These are phyloP conservation scores for Leucocoprinus sp. DNA, from an alignment of 768 basidiomycete genomes.

Conservation along the genomic window DNA sequence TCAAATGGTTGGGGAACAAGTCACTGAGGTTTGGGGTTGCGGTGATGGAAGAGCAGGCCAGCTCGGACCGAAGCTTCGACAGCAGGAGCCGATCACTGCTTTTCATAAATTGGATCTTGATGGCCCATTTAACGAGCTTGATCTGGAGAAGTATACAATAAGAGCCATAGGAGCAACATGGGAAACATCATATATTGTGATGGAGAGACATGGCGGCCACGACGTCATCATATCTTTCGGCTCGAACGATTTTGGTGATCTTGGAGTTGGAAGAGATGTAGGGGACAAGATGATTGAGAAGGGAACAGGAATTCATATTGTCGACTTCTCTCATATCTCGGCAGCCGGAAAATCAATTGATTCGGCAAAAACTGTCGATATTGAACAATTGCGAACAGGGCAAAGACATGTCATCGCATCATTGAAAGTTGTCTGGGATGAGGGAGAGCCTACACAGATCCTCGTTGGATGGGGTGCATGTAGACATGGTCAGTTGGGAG, in stretches of 20 bases:
- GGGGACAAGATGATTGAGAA: slow-evolving; percentile 1
- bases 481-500: slow-evolving; percentile 80
- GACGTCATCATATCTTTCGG: slow-evolving; percentile 75
- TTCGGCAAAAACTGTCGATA: slow-evolving; percentile 17
- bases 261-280: slow-evolving; percentile 43
- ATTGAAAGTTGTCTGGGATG: slow-evolving; percentile 21
- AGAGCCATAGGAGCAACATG: slow-evolving; percentile 59
- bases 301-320: slow-evolving; percentile 26
- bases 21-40: slow-evolving; percentile 55
- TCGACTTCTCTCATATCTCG: slow-evolving; percentile 34
- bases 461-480: slow-evolving; percentile 78
- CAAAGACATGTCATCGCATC: slow-evolving; percentile 63
- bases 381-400: slow-evolving; percentile 50
- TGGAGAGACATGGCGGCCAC: slow-evolving; percentile 31
- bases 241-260: slow-evolving; percentile 75
- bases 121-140: slow-evolving; percentile 23
- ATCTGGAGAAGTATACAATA: slow-evolving; percentile 33
- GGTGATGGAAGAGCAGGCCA: slow-evolving; percentile 71
- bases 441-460: slow-evolving; percentile 17
- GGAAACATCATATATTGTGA: slow-evolving; percentile 76
- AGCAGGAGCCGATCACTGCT: slow-evolving; percentile 18
- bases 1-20: slow-evolving; percentile 14
- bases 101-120: slow-evolving; percentile 42
- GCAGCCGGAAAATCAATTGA: slow-evolving; percentile 17
- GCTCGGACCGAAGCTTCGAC: slow-evolving; percentile 42